These are phyloP conservation scores for Tetrastigma voinierianum DNA, from an alignment of 164 flowering plant genomes.

Conservation along the genomic window DNA sequence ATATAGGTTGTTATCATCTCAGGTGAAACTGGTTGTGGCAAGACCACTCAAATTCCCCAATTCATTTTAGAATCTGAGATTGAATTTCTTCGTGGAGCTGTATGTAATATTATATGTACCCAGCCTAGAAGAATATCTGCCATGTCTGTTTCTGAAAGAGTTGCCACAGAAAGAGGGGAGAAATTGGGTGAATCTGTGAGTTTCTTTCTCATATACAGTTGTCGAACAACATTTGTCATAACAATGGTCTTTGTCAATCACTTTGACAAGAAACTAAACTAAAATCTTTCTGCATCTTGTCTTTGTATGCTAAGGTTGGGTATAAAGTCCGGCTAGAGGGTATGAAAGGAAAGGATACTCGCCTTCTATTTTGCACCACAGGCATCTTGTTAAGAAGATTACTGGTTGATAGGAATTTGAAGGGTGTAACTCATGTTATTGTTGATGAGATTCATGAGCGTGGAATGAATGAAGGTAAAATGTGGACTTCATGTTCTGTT, in stretches of 20 bases:
- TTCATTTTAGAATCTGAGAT: slow-evolving; percentile 91
- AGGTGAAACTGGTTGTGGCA: slow-evolving; percentile 99
- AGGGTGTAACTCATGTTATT: slow-evolving; percentile 87
- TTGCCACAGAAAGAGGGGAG: slow-evolving; percentile 94
- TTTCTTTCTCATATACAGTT: slow-evolving; percentile 12
- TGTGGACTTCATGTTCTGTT: neutral
- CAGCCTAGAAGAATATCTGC: slow-evolving; percentile 98
- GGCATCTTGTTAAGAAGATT: slow-evolving; percentile 89
- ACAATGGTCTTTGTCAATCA: neutral
- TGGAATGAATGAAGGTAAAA: slow-evolving; percentile 97
- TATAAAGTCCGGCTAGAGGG: slow-evolving; percentile 98
- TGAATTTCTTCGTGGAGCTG: slow-evolving; percentile 66
- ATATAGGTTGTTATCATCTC: slow-evolving; percentile 84
- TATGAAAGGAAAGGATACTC: slow-evolving; percentile 88
- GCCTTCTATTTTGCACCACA: slow-evolving; percentile 94
- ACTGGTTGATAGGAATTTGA: slow-evolving; percentile 82
- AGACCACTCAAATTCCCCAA: slow-evolving; percentile 97
- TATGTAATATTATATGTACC: slow-evolving; percentile 90
- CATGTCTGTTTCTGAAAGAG: slow-evolving; percentile 95
- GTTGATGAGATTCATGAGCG: slow-evolving; percentile 99
- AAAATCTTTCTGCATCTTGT: neutral
- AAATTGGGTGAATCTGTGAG: slow-evolving; percentile 91
- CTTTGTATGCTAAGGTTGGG: slow-evolving; percentile 59
- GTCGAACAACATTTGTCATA: neutral
- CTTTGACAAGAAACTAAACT: neutral